These are phyloP conservation scores for Russula sp. DNA, from an alignment of 768 basidiomycete genomes.

Conservation along the genomic window DNA sequence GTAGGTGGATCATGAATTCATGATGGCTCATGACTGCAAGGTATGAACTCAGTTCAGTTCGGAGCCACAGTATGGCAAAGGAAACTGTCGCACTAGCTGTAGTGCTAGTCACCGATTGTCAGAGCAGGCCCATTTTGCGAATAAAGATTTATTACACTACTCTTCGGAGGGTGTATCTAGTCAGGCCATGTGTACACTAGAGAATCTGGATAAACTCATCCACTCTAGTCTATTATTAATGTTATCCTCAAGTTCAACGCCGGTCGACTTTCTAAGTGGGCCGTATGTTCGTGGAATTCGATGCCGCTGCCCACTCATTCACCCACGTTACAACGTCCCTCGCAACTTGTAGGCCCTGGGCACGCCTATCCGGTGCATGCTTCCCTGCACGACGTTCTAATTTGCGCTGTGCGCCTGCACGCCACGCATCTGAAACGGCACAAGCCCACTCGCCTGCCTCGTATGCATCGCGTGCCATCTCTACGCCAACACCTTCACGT, in stretches of 20 bases:
- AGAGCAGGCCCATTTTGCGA: not conserved
- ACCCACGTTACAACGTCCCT: slow-evolving; percentile 46
- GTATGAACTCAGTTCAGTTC: not conserved
- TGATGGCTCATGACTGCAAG: not conserved
- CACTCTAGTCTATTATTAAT: not conserved
- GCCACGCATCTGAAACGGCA: slow-evolving; percentile 52
- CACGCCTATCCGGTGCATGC: slow-evolving; percentile 34
- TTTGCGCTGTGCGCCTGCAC: slow-evolving; percentile 41
- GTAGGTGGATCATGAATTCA: too few relatives aligned
- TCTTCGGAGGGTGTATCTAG: not conserved
- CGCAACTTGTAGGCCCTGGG: slow-evolving; percentile 43
- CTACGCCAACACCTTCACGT: slow-evolving; percentile 59
- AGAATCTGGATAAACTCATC: not conserved
- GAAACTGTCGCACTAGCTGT: not conserved
- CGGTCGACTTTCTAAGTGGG: not conserved
- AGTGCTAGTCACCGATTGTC: not conserved
- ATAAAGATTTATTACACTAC: not conserved
- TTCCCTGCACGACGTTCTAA: slow-evolving; percentile 39
- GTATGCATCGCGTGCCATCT: slow-evolving; percentile 55
- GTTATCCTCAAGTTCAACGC: not conserved
- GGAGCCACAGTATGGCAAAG: too few relatives aligned
- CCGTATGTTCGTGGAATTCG: not conserved
- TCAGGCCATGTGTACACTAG: not conserved
- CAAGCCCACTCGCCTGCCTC: slow-evolving; percentile 69
- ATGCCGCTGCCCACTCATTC: slow-evolving; percentile 23